Evolutionary conservation across 345 rosid species (phyloP).

Genomic region (Citrus reticulata): DNA sequence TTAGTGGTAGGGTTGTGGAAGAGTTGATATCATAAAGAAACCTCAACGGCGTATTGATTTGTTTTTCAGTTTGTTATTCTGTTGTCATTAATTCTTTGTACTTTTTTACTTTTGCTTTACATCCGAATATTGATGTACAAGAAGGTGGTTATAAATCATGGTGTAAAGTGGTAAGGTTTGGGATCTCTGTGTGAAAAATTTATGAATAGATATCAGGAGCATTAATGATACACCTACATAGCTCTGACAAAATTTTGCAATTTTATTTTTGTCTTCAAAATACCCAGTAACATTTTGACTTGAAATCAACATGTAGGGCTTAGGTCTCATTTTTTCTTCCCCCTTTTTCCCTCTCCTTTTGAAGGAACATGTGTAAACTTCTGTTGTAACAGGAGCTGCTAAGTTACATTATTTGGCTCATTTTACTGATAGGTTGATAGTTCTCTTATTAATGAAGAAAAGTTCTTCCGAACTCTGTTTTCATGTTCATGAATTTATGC

Average conservation of each 20-base stretch:
- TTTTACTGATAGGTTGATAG: background rate
- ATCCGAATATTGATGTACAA: background rate
- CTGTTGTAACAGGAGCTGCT: background rate
- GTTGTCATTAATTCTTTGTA: background rate
- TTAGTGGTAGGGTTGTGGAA: background rate
- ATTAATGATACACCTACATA: slow-evolving; percentile 9
- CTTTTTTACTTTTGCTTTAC: background rate
- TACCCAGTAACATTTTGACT: background rate
- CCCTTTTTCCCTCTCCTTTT: too few relatives aligned
- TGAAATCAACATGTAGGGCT: background rate
- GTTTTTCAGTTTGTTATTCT: background rate
- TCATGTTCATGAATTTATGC: background rate
- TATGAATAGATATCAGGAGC: background rate
- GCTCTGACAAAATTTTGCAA: background rate
- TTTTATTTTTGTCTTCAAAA: background rate
- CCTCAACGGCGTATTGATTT: background rate
- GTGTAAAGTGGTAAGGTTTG: background rate
- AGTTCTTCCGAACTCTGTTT: background rate
- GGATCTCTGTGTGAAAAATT: background rate
- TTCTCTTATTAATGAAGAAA: background rate
- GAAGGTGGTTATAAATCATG: background rate
- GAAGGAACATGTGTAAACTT: background rate
- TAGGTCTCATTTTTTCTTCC: background rate
- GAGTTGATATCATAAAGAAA: background rate
- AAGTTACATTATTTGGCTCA: too few relatives aligned